Percentiles rank a stretch among this genome's conserved stretches.
phyloP scores from a whole-genome alignment of 2,329 filamentous ascomycete species.

The Arthrobotrys musiformis region DNA sequence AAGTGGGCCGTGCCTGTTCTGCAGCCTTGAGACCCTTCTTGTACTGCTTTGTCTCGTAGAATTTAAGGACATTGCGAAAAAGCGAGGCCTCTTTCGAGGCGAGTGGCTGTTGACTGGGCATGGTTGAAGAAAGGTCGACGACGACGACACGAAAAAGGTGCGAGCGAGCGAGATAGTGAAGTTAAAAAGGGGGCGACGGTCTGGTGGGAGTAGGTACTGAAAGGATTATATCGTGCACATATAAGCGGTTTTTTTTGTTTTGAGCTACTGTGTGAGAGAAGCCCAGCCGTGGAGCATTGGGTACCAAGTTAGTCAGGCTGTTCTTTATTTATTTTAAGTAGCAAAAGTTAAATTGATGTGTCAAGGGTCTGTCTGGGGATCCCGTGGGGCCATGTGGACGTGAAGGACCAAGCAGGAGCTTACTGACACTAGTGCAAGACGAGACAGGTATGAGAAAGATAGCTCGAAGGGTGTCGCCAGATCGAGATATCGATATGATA shows the following conservation, averaged over 20 bases:
- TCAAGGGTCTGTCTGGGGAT: background rate
- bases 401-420: background rate
- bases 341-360: background rate
- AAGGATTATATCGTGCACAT: constrained; percentile 50
- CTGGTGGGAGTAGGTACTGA: background rate
- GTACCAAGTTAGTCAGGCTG: background rate
- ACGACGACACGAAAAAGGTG: constrained; percentile 4
- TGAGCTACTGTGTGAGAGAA: background rate
- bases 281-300: background rate
- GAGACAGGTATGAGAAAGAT: background rate
- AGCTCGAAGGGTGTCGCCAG: constrained; percentile 1
- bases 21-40: constrained; percentile 95
- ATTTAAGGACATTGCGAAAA: constrained; percentile 92
- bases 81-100: constrained; percentile 87
- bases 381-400: background rate
- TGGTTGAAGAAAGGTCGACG: background rate
- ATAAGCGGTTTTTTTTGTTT: constrained; percentile 32
- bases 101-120: constrained; percentile 51
- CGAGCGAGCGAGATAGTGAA: background rate
- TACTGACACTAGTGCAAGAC: constrained; percentile 13
- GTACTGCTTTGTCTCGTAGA: constrained; percentile 98
- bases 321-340: background rate
- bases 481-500: background rate
- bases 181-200: constrained; percentile 6
- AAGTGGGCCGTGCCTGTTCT: constrained; percentile 66